Percentiles rank a stretch among this genome's conserved stretches.
Conservation (phyloP, 495 filamentous ascomycete genomes). For the Filosporella fistucella region DNA sequence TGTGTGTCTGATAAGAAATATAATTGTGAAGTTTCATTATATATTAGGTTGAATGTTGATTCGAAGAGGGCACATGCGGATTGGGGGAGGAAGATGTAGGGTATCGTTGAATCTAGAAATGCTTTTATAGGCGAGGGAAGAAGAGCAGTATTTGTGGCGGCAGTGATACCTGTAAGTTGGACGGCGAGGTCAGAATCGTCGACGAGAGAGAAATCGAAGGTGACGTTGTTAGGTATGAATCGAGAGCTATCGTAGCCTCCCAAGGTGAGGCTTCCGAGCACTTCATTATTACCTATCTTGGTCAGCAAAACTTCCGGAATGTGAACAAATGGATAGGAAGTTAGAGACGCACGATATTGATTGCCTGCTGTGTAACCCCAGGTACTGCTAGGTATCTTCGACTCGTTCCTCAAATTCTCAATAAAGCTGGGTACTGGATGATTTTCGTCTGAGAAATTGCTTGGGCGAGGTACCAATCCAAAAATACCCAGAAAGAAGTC, state of each 20-base stretch:
- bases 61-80: conserved; percentile 51
- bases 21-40: conserved; percentile 38
- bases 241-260: conserved; percentile 51
- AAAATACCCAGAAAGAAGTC: conserved; percentile 34
- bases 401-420: conserved; percentile 38
- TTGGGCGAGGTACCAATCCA: conserved; percentile 45
- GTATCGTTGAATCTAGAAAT: conserved; percentile 49
- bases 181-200: conserved; percentile 10
- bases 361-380: conserved; percentile 56
- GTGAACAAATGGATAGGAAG: too few relatives aligned
- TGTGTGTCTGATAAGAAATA: conserved; percentile 46
- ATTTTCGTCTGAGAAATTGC: conserved; percentile 36
- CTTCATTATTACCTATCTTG: too few relatives aligned
- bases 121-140: conserved; percentile 30
- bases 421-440: conserved; percentile 41
- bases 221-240: conserved; percentile 41
- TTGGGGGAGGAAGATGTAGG: conserved; percentile 50
- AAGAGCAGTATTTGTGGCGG: conserved; percentile 16
- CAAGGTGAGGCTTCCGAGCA: conserved; percentile 47
- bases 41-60: conserved; percentile 42
- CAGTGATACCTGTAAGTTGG: conserved; percentile 8
- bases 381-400: conserved; percentile 44
- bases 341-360: conserved; percentile 32
- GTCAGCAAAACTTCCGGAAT: too few relatives aligned
- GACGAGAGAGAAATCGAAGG: conserved; percentile 26